Base-by-base conservation (phyloP, 306 rosid genomes). In the Carpinus fangiana region DNA sequence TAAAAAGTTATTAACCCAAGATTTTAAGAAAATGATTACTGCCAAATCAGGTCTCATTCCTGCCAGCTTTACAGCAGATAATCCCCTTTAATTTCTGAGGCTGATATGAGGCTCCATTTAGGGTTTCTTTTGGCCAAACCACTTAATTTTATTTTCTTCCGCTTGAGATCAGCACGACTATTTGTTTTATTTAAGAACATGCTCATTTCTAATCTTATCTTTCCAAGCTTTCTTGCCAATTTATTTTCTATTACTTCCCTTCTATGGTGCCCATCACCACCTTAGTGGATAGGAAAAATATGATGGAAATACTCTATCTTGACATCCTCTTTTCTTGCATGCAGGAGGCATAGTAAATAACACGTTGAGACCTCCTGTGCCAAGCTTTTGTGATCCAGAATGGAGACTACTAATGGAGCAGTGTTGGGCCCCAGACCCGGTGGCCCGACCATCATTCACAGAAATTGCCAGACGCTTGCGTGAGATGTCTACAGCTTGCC, bases 271-370 rank as follows among this genome's bases (percentile, higher is more conserved):
- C 65, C 36, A 34, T 64, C 45, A 16, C 31, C 21, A 16, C 21
- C 45, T 64, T 13, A 16, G 21, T 2, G 12, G 70, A 64, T 34
- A 2, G 21, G 70, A 36, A 64, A 28, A n/a, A 18, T 67, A 67
- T 67, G 26, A 48, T 41, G 18, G 72, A 67, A 41, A 61, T 21
- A 5, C 12, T 3, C 20, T 16, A 59, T 31, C 72, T 50, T 68
- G 82, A 43, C 43, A 12, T 47, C 41, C 17, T 41, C 28, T 79
- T 56, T 64, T 71, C 74, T 47, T 55, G 17, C 48, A 77, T 76
- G 78, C 91, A 93, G 98, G 98, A 80, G 98, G 98, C 62, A 91
- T 93, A 78, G 97, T 93, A 73, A 93, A 81, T 43, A 91, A 90
- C 86, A 93, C 92, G 53, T 83, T 93, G 79, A 84, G 98, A 76